phyloP scores from a whole-genome alignment of 1,139 yeast genomes.

The Sugiyamaella novakii region DNA sequence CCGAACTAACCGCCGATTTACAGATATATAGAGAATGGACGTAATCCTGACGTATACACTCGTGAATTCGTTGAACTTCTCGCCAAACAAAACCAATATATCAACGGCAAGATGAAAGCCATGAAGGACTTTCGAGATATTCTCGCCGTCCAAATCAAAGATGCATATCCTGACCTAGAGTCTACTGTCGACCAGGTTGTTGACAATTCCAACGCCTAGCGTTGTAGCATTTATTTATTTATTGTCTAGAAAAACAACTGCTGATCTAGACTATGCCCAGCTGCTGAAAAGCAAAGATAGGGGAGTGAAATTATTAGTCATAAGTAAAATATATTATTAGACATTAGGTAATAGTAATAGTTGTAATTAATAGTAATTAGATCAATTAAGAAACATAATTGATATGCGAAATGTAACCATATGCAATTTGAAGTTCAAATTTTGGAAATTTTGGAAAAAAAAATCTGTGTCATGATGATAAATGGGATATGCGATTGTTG shows the following conservation, averaged over 20 bases:
- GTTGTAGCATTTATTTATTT: not conserved
- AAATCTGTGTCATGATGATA: not conserved
- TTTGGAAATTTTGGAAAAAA: not conserved
- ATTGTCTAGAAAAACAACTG: too few relatives aligned
- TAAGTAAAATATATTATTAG: too few relatives aligned
- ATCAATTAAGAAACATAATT: conserved; percentile 12
- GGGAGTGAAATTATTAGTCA: too few relatives aligned
- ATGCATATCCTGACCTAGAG: conserved; percentile 76
- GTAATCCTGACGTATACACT: conserved; percentile 96
- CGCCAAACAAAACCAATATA: conserved; percentile 80
- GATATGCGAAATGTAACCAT: conserved; percentile 20
- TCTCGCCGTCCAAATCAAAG: conserved; percentile 65
- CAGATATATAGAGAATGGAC: conserved; percentile 80
- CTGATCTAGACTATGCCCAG: too few relatives aligned
- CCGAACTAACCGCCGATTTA: not conserved
- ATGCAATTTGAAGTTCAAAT: conserved; percentile 7
- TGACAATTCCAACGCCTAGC: conserved; percentile 13
- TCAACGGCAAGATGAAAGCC: conserved; percentile 70
- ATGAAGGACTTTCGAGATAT: conserved; percentile 53
- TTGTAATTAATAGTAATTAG: conserved; percentile 8
- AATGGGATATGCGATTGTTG: too few relatives aligned
- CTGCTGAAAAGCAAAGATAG: too few relatives aligned
- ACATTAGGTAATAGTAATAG: conserved; percentile 12
- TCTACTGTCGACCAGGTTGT: conserved; percentile 55
- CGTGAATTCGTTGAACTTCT: conserved; percentile 94